These are phyloP conservation scores for Pelargonium cotyledonis DNA, from an alignment of 441 rosid species.

Conservation along the genomic window DNA sequence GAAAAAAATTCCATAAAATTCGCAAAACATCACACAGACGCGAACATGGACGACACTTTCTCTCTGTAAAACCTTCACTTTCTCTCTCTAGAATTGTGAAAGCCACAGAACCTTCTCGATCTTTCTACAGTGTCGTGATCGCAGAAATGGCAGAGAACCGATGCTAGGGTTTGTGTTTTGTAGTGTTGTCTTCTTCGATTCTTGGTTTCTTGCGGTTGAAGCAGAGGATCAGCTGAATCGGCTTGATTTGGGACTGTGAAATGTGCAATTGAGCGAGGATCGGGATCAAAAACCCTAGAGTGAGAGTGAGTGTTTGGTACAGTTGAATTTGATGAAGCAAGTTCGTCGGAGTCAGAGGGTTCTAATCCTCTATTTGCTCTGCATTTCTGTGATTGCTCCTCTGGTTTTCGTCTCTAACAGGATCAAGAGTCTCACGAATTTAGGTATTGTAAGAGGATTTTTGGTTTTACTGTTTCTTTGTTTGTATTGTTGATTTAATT, in stretches of 20 bases:
- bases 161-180: background rate
- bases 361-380: slow-evolving; percentile 64
- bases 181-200: slow-evolving; percentile 15
- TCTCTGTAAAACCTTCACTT: slow-evolving; percentile 18
- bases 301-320: slow-evolving; percentile 3
- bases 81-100: slow-evolving; percentile 10
- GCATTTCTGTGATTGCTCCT: slow-evolving; percentile 66
- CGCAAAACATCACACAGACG: slow-evolving; percentile 9
- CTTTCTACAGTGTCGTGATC: background rate
- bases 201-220: slow-evolving; percentile 26
- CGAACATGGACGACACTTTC: slow-evolving; percentile 35
- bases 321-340: slow-evolving; percentile 53
- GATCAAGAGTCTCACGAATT: slow-evolving; percentile 2
- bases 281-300: background rate
- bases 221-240: slow-evolving; percentile 23
- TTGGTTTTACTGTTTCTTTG: background rate
- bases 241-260: slow-evolving; percentile 23
- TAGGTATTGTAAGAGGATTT: background rate
- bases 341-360: slow-evolving; percentile 72
- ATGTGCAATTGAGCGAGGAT: slow-evolving; percentile 32
- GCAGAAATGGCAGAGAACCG: background rate
- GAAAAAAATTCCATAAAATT: background rate
- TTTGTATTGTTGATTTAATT: slow-evolving; percentile 9
- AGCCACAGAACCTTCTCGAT: background rate
- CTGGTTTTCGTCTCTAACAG: slow-evolving; percentile 36